phyloP scores from a whole-genome alignment of 176 grass and related monocot species.

The Bothriochloa decipiens region DNA sequence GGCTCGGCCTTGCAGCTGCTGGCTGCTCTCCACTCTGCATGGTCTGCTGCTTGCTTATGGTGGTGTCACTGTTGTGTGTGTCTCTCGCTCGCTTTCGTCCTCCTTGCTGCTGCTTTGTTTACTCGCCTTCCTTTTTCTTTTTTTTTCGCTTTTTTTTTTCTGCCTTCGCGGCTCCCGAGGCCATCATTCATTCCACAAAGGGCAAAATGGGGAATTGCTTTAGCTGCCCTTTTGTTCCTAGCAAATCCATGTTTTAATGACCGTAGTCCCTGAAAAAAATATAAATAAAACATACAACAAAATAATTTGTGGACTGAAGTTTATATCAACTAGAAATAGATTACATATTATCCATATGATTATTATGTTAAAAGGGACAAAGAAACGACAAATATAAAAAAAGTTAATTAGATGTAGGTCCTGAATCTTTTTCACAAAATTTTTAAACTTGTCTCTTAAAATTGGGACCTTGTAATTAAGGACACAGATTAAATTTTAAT shows the following conservation, averaged over 20 bases:
- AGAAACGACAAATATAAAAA: no score
- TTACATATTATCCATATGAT: no score
- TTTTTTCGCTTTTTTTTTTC: neutral
- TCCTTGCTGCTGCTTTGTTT: slow-evolving; percentile 36
- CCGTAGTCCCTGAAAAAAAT: no score
- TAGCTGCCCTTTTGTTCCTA: neutral
- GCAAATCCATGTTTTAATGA: neutral
- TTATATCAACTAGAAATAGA: no score
- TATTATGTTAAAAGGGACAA: no score
- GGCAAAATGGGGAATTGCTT: slow-evolving; percentile 46
- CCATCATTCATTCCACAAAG: slow-evolving; percentile 63
- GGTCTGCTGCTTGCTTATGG: slow-evolving; percentile 10
- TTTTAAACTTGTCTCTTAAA: no score
- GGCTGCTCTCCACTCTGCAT: slow-evolving; percentile 1
- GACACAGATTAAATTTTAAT: no score
- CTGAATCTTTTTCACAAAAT: no score
- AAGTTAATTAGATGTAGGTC: no score
- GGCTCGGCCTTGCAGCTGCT: slow-evolving; percentile 28
- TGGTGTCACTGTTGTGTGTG: slow-evolving; percentile 23
- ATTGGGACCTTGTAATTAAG: no score
- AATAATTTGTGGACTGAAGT: no score
- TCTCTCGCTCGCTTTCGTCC: slow-evolving; percentile 30
- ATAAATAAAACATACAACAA: no score
- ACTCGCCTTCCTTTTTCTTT: neutral
- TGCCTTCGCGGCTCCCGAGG: slow-evolving; percentile 47